These are phyloP conservation scores for Akanthomyces lecanii DNA, from an alignment of 2,329 filamentous ascomycete species.

Conservation along the genomic window DNA sequence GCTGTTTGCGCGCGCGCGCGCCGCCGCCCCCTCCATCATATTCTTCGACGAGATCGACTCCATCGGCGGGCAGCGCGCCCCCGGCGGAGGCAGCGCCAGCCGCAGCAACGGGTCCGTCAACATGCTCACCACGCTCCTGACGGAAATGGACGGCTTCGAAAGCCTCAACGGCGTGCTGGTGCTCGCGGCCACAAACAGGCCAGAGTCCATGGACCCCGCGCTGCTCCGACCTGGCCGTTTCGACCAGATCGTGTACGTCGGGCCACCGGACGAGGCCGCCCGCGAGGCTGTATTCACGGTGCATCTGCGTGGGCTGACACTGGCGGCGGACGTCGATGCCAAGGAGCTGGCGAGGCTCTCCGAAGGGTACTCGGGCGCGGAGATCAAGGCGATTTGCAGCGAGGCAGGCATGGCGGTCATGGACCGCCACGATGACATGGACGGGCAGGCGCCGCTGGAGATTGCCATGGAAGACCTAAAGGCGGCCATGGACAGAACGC, in stretches of 20 bases:
- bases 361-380: constrained; percentile 81
- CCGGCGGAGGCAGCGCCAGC: constrained; percentile 37
- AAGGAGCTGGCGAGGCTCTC: constrained; percentile 58
- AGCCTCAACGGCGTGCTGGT: constrained; percentile 77
- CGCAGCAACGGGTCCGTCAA: constrained; percentile 56
- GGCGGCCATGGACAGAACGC: constrained; percentile 42
- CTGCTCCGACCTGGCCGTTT: constrained; percentile 82
- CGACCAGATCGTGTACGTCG: constrained; percentile 80
- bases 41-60: constrained; percentile 97
- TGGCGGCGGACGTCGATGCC: constrained; percentile 62
- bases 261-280: constrained; percentile 69
- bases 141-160: constrained; percentile 95
- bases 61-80: constrained; percentile 57
- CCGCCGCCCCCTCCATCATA: constrained; percentile 86
- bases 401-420: constrained; percentile 41
- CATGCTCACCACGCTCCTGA: constrained; percentile 82
- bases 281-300: constrained; percentile 72
- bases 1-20: constrained; percentile 78
- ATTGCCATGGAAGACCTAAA: constrained; percentile 42
- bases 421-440: constrained; percentile 31
- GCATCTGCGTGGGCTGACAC: constrained; percentile 56
- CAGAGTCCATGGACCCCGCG: constrained; percentile 79
- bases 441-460: constrained; percentile 28
- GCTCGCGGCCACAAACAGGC: constrained; percentile 87
- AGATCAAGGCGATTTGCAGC: constrained; percentile 58